Evolutionary conservation across 805 yeast genomes (phyloP).

Genomic region (Scheffersomyces ergatensis): DNA sequence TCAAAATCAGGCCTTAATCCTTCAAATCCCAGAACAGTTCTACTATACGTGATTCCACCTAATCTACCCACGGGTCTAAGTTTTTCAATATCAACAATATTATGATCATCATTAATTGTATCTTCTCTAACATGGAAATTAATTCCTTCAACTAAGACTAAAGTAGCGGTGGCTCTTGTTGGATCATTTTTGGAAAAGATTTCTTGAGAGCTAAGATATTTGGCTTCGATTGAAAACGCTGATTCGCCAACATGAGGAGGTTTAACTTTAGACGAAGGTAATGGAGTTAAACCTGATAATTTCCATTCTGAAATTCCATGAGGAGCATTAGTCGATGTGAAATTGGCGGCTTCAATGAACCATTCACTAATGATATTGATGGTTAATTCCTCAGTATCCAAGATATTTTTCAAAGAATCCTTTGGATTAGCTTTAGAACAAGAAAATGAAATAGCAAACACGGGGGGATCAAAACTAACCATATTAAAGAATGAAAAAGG

Average conservation of each 20-base stretch:
- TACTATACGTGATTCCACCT: constrained; percentile 46
- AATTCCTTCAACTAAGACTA: constrained; percentile 53
- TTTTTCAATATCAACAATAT: constrained; percentile 42
- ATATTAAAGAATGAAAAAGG: constrained; percentile 59
- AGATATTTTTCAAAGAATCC: constrained; percentile 48
- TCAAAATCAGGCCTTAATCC: constrained; percentile 42
- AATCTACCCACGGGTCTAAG: constrained; percentile 55
- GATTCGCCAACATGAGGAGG: constrained; percentile 62
- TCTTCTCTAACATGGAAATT: constrained; percentile 59
- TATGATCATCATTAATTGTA: constrained; percentile 38
- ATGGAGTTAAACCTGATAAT: constrained; percentile 50
- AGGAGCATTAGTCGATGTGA: constrained; percentile 46
- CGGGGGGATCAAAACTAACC: constrained; percentile 55
- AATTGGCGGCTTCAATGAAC: constrained; percentile 65
- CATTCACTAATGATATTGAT: constrained; percentile 60
- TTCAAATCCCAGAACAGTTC: constrained; percentile 46
- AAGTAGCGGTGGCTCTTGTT: constrained; percentile 30
- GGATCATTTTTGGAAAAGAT: constrained; percentile 43
- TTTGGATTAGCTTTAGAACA: constrained; percentile 36
- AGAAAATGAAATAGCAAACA: constrained; percentile 51
- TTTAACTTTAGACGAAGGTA: constrained; percentile 41
- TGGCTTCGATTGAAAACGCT: constrained; percentile 58
- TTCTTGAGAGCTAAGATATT: constrained; percentile 39
- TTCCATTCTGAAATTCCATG: constrained; percentile 53
- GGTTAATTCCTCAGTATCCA: constrained; percentile 52